Evolutionary conservation across 2,329 filamentous ascomycete genomes (phyloP), one percentile per base, ranked within the genome.

Genomic region (Monosporascus sp.): DNA sequence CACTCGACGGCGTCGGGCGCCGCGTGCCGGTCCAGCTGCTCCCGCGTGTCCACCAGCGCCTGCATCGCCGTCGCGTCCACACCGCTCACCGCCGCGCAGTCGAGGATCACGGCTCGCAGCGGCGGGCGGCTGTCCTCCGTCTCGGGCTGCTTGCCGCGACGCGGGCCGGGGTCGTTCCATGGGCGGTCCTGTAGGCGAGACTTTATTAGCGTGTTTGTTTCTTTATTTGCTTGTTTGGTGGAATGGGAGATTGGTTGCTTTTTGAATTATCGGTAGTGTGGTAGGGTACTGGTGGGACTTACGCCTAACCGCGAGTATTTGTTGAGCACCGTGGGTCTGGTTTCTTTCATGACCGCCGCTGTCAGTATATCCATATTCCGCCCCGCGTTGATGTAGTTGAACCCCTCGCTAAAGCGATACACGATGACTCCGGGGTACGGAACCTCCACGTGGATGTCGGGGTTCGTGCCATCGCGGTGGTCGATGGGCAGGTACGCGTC

Each of bases 61-160:
- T 84, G 79, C 0, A 81, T 70, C 5, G 76, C 74, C 1, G 80
- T 83, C 7, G 81, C 76, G 58, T 84, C 81, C 43, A 83, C 71
- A 46, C 77, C 73, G 62, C 81, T 80, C 46, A 82, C 77, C 3
- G 77, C 72, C 1, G 78, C 74, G 59, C 79, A 81, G 66, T 84
- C 81, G 2, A 83, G 70, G 20, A 84, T 69, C 22, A 84, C 62
- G n/a, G 80, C 78, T 51, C 75, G 69, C n/a, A 78, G 68, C 9
- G 69, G 56, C 4, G 74, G 74, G 6, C 68, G 63, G 38, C 55
- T 55, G 52, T 69, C 65, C 9, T 57, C 57, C 49, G 50, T 55
- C 37, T 60, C 58, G 46, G 52, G 37, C 2, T 47, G 50, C 40
- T 63, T 49, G 18, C 61, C 59, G 38, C 51, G 61, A 18, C 55